phyloP scores from a whole-genome alignment of 2,329 filamentous ascomycete species.

The Pezicula neosporulosa region DNA sequence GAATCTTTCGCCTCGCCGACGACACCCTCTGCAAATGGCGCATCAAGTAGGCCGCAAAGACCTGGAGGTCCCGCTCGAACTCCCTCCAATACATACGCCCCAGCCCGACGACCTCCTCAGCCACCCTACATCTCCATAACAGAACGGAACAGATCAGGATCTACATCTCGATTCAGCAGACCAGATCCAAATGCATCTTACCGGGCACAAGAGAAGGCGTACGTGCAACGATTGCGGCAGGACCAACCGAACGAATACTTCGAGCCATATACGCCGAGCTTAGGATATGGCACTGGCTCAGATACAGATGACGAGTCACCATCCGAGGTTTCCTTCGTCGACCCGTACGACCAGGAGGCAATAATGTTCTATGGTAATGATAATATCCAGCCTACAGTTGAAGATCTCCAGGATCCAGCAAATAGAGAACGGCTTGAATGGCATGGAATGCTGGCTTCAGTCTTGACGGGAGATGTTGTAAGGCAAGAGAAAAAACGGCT shows the following conservation, averaged over 20 bases:
- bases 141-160: constrained; percentile 51
- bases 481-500: constrained; percentile 96
- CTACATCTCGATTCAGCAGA: constrained; percentile 50
- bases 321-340: constrained; percentile 79
- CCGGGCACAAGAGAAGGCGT: constrained; percentile 87
- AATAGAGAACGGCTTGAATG: constrained; percentile 92
- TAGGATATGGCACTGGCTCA: constrained; percentile 67
- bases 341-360: constrained; percentile 86
- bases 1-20: constrained; percentile 16
- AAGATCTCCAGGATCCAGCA: constrained; percentile 83
- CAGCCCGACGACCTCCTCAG: constrained; percentile 49
- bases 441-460: constrained; percentile 96
- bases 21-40: constrained; percentile 37
- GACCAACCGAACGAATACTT: constrained; percentile 52
- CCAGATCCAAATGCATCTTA: constrained; percentile 70
- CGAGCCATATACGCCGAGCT: constrained; percentile 65
- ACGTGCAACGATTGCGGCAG: constrained; percentile 86
- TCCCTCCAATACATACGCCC: constrained; percentile 77
- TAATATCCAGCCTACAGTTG: constrained; percentile 80
- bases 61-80: constrained; percentile 68
- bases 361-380: constrained; percentile 92
- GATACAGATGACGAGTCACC: constrained; percentile 91
- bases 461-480: constrained; percentile 93
- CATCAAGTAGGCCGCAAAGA: constrained; percentile 55
- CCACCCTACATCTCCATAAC: constrained; percentile 39